Conservation (phyloP, 1,284 basidiomycete species). For the Ceratobasidium sp. region DNA sequence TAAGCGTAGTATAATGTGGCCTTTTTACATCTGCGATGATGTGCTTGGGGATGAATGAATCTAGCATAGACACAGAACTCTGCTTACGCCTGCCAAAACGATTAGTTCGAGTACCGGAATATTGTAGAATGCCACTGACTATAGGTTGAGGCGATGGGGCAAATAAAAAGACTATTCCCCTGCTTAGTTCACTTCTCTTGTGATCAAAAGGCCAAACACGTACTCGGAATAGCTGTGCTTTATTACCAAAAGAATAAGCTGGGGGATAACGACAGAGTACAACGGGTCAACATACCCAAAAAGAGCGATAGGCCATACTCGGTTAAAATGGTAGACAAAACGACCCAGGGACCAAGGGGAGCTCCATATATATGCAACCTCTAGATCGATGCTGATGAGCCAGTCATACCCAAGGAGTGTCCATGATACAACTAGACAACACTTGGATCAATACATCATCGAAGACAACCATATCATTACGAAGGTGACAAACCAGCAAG, state of each 20-base stretch:
- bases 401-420: slow-evolving; percentile 24
- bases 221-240: slow-evolving; percentile 18
- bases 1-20: not conserved
- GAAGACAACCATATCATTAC: not conserved
- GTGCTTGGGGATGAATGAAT: not conserved
- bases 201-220: not conserved
- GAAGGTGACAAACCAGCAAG: not conserved
- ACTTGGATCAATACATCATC: not conserved
- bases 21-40: slow-evolving; percentile 8
- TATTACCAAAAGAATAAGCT: not conserved
- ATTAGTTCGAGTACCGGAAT: not conserved
- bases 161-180: slow-evolving; percentile 4
- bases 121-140: not conserved
- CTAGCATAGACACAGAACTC: not conserved
- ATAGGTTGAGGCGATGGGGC: not conserved
- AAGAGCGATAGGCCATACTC: slow-evolving; percentile 29
- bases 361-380: slow-evolving; percentile 5
- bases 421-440: slow-evolving; percentile 8
- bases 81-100: not conserved
- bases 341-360: slow-evolving; percentile 22
- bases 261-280: not conserved
- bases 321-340: slow-evolving; percentile 17
- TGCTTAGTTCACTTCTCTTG: not conserved
- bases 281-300: slow-evolving; percentile 5
- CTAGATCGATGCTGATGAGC: slow-evolving; percentile 24